Percentiles rank a stretch among this genome's conserved stretches.
Evolutionary conservation across 2,329 filamentous ascomycete species (phyloP).

Genomic region (Geosmithia putterillii): DNA sequence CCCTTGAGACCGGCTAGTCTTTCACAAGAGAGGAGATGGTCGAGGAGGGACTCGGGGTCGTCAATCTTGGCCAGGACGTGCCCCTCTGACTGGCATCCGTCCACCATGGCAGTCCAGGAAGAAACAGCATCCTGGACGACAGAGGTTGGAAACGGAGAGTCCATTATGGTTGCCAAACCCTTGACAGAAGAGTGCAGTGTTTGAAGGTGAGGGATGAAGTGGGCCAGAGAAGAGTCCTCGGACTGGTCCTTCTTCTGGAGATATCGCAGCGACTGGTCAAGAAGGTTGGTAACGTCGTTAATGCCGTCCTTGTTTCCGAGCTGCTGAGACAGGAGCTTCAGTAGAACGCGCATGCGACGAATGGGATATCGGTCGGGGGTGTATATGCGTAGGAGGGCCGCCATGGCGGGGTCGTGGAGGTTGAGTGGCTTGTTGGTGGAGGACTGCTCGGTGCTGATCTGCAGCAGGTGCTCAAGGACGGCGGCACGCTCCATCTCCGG

Average conservation of each 20-base stretch:
- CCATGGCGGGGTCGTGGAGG: constrained; percentile 31
- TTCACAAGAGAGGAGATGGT: constrained; percentile 35
- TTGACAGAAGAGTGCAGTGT: constrained; percentile 30
- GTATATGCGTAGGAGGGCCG: constrained; percentile 36
- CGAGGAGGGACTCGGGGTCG: constrained; percentile 33
- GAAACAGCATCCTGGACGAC: constrained; percentile 23
- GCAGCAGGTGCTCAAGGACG: constrained; percentile 47
- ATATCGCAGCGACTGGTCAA: constrained; percentile 22
- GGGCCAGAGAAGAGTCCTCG: constrained; percentile 30
- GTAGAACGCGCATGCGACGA: constrained; percentile 36
- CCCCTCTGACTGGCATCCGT: constrained; percentile 21
- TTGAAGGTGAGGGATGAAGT: constrained; percentile 35
- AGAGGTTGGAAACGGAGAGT: constrained; percentile 13
- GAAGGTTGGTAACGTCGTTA: constrained; percentile 23
- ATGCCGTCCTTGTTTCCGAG: constrained; percentile 30
- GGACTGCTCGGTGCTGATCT: constrained; percentile 28
- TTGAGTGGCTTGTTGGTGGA: constrained; percentile 20
- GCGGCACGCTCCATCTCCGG: constrained; percentile 39
- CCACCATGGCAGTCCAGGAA: constrained; percentile 30
- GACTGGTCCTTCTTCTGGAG: constrained; percentile 22
- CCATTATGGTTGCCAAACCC: constrained; percentile 25
- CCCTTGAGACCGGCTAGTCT: constrained; percentile 40
- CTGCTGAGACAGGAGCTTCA: constrained; percentile 33
- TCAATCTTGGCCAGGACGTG: constrained; percentile 34
- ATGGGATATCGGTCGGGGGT: constrained; percentile 36